Percentiles rank a stretch among this genome's conserved stretches.
phyloP scores from a whole-genome alignment of 331 rosid genomes.

The Arachis monticola region DNA sequence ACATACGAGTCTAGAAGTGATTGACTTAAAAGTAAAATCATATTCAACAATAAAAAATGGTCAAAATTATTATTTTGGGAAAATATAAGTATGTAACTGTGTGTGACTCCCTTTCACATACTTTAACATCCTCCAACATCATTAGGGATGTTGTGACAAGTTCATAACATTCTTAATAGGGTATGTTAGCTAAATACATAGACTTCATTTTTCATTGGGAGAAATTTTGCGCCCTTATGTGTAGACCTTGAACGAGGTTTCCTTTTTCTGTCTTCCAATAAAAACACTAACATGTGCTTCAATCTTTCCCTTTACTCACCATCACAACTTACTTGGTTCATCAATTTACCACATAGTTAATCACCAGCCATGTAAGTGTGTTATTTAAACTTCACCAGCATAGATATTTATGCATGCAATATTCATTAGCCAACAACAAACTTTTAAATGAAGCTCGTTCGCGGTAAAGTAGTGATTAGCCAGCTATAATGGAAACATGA shows the following conservation, averaged over 20 bases:
- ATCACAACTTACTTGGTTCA: not conserved
- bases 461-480: no score
- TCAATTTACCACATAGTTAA: not conserved
- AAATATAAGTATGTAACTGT: constrained; percentile 25
- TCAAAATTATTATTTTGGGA: constrained; percentile 26
- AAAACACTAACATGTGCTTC: not conserved
- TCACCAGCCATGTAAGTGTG: not conserved
- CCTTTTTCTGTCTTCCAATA: constrained; percentile 13
- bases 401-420: no score
- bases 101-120: constrained; percentile 17
- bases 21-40: constrained; percentile 16
- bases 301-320: not conserved
- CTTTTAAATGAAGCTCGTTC: no score
- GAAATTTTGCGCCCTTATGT: not conserved
- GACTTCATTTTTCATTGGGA: not conserved
- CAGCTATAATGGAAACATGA: no score
- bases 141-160: not conserved
- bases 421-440: no score
- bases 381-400: no score
- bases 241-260: not conserved
- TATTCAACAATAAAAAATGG: not conserved
- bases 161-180: constrained; percentile 9
- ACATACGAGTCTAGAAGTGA: not conserved
- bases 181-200: not conserved
- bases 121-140: constrained; percentile 10